Conservation (phyloP, 2,329 filamentous ascomycete genomes). For the Trichophyton schoenleinii region DNA sequence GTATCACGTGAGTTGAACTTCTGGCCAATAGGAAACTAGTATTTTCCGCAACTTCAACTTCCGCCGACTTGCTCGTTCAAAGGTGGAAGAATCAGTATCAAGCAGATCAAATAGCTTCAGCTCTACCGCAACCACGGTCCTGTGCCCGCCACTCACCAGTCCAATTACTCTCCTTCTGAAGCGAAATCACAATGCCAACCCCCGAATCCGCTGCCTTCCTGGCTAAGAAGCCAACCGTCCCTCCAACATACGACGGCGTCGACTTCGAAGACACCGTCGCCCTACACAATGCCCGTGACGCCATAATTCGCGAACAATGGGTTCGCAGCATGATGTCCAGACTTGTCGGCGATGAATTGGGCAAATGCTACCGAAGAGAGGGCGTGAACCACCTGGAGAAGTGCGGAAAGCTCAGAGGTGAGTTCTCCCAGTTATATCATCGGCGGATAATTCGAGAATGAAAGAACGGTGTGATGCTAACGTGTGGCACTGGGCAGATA, state of each 20-base stretch:
- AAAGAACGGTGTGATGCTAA: neutral
- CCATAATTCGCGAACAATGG: conserved; percentile 56
- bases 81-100: neutral
- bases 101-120: neutral
- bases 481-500: conserved; percentile 35
- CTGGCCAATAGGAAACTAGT: neutral
- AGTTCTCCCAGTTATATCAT: conserved; percentile 5
- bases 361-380: conserved; percentile 53
- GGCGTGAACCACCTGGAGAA: conserved; percentile 58
- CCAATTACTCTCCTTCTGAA: neutral
- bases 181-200: conserved; percentile 42
- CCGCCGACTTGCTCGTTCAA: neutral
- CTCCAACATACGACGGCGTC: conserved; percentile 54
- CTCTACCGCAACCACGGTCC: neutral
- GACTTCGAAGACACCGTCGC: conserved; percentile 54
- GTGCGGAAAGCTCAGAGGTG: conserved; percentile 53
- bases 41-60: neutral
- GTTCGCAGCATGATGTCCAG: conserved; percentile 57
- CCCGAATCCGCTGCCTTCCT: conserved; percentile 53
- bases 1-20: neutral
- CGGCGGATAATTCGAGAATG: no score
- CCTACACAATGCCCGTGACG: conserved; percentile 52
- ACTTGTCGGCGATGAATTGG: conserved; percentile 53
- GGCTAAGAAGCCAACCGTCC: conserved; percentile 52
- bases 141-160: neutral